Conservation (phyloP, 2,329 filamentous ascomycete species). For the Metarhizium guizhouense region DNA sequence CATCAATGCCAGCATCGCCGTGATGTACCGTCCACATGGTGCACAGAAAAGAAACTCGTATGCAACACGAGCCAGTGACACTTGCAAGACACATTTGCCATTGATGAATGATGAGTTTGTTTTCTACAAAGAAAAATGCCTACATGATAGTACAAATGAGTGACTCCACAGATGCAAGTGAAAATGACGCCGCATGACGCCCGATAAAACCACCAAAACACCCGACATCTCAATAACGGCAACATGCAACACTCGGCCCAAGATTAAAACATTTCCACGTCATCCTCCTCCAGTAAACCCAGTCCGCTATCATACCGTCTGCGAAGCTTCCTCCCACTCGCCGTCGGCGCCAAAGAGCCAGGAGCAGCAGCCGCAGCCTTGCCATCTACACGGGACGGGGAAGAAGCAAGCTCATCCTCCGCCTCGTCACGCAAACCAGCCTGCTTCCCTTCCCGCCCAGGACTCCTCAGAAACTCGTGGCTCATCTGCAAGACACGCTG, state of each 20-base stretch:
- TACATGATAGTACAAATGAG: not conserved
- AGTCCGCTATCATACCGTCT: constrained; percentile 46
- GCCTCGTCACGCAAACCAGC: not conserved
- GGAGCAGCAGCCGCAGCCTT: constrained; percentile 16
- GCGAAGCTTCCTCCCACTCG: constrained; percentile 28
- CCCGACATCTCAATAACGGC: not conserved
- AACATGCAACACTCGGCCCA: not conserved
- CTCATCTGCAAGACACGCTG: constrained; percentile 38
- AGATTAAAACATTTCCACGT: constrained; percentile 19
- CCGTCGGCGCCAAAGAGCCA: constrained; percentile 7
- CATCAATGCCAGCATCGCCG: no score
- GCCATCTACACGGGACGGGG: constrained; percentile 7
- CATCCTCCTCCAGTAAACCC: constrained; percentile 46
- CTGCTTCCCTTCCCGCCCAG: constrained; percentile 11
- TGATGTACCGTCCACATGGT: no score
- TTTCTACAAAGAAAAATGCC: not conserved
- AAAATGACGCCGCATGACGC: not conserved
- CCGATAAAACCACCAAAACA: not conserved
- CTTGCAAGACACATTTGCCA: not conserved
- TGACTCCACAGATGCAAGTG: not conserved
- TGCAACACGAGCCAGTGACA: not conserved
- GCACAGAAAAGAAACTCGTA: not conserved
- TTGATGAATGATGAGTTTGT: not conserved
- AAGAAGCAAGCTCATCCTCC: constrained; percentile 6
- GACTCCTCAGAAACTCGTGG: constrained; percentile 30